A percentile compares a stretch with the other conserved stretches of the same genome.
Conservation (phyloP, 345 rosid genomes). For the Boechera retrofracta region DNA sequence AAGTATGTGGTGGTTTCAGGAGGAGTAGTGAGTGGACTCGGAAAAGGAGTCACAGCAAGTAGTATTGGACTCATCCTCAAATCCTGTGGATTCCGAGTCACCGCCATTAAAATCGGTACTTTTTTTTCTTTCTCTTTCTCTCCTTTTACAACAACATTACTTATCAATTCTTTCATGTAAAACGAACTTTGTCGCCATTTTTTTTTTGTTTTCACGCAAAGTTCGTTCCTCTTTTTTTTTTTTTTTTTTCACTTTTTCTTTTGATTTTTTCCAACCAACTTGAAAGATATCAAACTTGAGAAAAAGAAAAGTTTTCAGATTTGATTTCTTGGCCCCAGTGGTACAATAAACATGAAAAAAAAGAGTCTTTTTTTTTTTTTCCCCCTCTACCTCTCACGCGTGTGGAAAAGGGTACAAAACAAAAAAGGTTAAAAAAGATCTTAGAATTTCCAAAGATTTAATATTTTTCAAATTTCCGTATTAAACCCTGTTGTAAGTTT, state of each 20-base stretch:
- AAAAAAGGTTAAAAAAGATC: conserved; percentile 6
- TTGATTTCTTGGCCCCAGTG: conserved; percentile 38
- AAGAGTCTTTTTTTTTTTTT: not conserved
- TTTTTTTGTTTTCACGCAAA: conserved; percentile 16
- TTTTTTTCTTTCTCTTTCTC: not conserved
- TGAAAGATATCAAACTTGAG: not conserved
- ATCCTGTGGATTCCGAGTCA: conserved; percentile 47
- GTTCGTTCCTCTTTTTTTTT: conserved; percentile 23
- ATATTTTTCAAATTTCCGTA: not conserved
- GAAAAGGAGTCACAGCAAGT: conserved; percentile 71
- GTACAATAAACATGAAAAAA: conserved; percentile 17
- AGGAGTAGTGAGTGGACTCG: conserved; percentile 71
- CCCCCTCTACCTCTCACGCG: conserved; percentile 30
- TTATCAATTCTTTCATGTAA: conserved; percentile 29
- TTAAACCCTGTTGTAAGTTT: conserved; percentile 7
- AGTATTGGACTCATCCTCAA: conserved; percentile 60
- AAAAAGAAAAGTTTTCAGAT: conserved; percentile 37
- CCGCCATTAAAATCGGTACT: conserved; percentile 49
- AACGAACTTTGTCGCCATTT: conserved; percentile 20
- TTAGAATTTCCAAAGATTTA: conserved; percentile 30
- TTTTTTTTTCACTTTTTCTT: conserved; percentile 13
- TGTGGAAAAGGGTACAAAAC: conserved; percentile 23
- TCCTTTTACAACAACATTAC: not conserved
- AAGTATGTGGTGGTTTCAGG: conserved; percentile 67
- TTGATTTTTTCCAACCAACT: conserved; percentile 20